Evolutionary conservation across 202 grass and related monocot genomes (phyloP).

Genomic region (Sporobolus alterniflorus): DNA sequence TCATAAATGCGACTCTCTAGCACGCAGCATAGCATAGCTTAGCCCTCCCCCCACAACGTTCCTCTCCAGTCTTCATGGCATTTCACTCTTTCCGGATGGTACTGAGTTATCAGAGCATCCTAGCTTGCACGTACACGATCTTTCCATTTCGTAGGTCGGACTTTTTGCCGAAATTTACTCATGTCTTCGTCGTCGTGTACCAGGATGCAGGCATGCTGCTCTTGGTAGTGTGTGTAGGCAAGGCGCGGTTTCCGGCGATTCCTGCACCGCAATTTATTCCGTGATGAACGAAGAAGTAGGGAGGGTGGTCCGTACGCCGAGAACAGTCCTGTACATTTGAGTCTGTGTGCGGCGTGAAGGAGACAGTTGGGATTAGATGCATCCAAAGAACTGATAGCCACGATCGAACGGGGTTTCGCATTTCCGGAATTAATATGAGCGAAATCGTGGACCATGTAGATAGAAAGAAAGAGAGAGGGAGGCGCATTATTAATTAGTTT

Average conservation of each 20-base stretch:
- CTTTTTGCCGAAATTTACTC: not conserved
- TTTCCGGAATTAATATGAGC: slow-evolving; percentile 15
- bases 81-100: not conserved
- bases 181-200: too few relatives aligned
- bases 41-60: not conserved
- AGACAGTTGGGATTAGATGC: slow-evolving; percentile 49
- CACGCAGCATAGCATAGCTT: not conserved
- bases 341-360: slow-evolving; percentile 49
- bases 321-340: slow-evolving; percentile 31
- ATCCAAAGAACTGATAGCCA: slow-evolving; percentile 26
- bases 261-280: slow-evolving; percentile 17
- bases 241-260: not conserved
- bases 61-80: not conserved
- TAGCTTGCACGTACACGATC: not conserved
- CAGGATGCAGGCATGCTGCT: not conserved
- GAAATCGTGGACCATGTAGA: slow-evolving; percentile 22
- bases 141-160: not conserved
- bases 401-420: not conserved
- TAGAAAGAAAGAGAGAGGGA: not conserved
- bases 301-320: slow-evolving; percentile 16
- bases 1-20: not conserved
- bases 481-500: slow-evolving; percentile 3
- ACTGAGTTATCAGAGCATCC: not conserved
- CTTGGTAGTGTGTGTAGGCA: not conserved
- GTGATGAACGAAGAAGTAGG: not conserved